Evolutionary conservation across 768 basidiomycete species (phyloP).

Genomic region (Erythrobasidium yunnanense): DNA sequence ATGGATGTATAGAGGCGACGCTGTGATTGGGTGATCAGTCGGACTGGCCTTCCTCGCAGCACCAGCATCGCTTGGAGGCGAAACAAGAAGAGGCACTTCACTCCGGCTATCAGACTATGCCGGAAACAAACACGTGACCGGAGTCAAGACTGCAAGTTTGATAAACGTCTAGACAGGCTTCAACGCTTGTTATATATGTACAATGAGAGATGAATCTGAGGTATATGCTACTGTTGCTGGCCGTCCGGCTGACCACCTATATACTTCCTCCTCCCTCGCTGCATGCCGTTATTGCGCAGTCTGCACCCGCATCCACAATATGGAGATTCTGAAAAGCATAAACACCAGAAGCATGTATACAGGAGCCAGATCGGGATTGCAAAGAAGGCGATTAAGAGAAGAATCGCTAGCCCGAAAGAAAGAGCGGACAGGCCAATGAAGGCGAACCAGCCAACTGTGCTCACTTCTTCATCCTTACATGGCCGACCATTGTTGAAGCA

Average conservation of each 20-base stretch:
- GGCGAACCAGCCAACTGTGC: background rate
- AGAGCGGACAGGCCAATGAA: background rate
- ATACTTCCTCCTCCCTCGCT: background rate
- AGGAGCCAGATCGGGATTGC: background rate
- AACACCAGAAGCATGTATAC: background rate
- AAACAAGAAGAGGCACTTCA: too few relatives aligned
- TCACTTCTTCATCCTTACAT: too few relatives aligned
- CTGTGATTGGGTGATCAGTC: too few relatives aligned
- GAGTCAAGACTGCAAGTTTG: too few relatives aligned
- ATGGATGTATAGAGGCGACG: slow-evolving; percentile 1
- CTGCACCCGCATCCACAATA: background rate
- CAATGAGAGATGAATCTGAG: too few relatives aligned
- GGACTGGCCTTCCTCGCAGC: too few relatives aligned
- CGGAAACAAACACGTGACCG: too few relatives aligned
- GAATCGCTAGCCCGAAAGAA: background rate
- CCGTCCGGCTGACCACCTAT: background rate
- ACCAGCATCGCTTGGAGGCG: too few relatives aligned
- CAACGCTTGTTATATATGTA: too few relatives aligned
- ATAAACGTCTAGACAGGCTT: too few relatives aligned
- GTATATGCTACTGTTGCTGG: background rate
- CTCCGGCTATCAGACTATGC: too few relatives aligned
- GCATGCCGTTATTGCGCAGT: background rate
- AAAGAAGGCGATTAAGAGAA: background rate
- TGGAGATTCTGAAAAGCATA: background rate
- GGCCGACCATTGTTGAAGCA: too few relatives aligned